Evolutionary conservation across 2,329 filamentous ascomycete genomes (phyloP).

Genomic region (Coniochaeta sp.): DNA sequence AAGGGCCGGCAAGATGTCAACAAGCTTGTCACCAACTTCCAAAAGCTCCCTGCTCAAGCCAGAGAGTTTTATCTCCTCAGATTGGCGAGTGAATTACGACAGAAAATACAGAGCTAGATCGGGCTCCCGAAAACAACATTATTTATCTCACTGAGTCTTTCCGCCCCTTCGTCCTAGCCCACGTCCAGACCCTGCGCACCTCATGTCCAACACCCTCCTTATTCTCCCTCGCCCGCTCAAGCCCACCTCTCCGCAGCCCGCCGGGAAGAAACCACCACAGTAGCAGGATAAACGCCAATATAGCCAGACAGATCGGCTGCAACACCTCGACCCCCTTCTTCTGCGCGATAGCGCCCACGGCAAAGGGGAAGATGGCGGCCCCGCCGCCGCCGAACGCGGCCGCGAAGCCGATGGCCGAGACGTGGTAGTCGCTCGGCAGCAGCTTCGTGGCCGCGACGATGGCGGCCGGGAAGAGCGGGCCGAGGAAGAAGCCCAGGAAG

Average conservation of each 20-base stretch:
- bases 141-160: background rate
- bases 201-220: background rate
- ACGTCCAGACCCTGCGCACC: background rate
- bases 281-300: conserved; percentile 34
- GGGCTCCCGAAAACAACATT: background rate
- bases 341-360: conserved; percentile 59
- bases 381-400: conserved; percentile 69
- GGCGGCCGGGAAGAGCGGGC: conserved; percentile 68
- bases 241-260: background rate
- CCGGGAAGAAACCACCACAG: conserved; percentile 39
- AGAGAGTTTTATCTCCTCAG: conserved; percentile 69
- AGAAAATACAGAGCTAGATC: background rate
- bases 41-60: conserved; percentile 56
- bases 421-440: conserved; percentile 66
- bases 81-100: conserved; percentile 59
- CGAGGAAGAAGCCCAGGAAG: conserved; percentile 72
- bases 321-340: conserved; percentile 46
- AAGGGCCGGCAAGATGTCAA: conserved; percentile 67
- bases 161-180: background rate
- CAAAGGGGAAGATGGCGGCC: conserved; percentile 59
- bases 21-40: conserved; percentile 58
- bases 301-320: conserved; percentile 47
- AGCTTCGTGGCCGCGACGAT: conserved; percentile 63
- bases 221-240: conserved; percentile 1
- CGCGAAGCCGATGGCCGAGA: conserved; percentile 69